Evolutionary conservation across 2,329 filamentous ascomycete genomes (phyloP), one percentile per base, ranked within the genome.

Genomic region (Aspergillus caelatus): DNA sequence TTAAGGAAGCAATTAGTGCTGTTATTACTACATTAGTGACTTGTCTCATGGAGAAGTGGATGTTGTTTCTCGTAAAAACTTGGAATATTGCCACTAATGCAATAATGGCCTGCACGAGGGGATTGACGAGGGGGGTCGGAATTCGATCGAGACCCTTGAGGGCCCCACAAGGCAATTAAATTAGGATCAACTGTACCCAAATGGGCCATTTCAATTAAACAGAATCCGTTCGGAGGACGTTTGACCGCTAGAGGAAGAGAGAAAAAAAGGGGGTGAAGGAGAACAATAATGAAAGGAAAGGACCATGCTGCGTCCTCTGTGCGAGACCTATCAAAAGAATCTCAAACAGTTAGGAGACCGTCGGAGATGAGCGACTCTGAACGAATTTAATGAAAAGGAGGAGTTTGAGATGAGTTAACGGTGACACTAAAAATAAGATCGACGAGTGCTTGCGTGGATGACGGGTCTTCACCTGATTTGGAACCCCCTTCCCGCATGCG

Each of bases 391-490:
- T 28, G 34, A 56, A 46, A 34, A 34, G 39, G 26, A 21, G 39
- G 32, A 21, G 11, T 12, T 21, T n/a, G 52, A 54, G 30, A 36
- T 28, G 36, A 19, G 52, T 55, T 39, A 39, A 55, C n/a, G 34
- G 32, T 36, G 52, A 36, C n/a, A 55, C 52, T 55, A 55, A 55
- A 60, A 62, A 61, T 48, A 55, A 57, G 69, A 71, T 71, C 69
- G 65, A 63, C 69, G 58, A 52, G 46, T 59, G 69, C 64, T 71
- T 71, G 68, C 69, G 69, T 70, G 69, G 69, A 70, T 67, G 65
- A 68, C 67, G 67, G 66, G 66, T 57, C 61, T 60, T 58, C 57
- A 67, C 61, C 55, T 62, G 61, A 65, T 62, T 66, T 56, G 65
- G 66, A 41, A 53, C 60, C 46, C n/a, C 28, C n/a, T 52, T 57